These are phyloP conservation scores for Hygrophila difformis DNA, from an alignment of 257 asterid species.

Conservation along the genomic window DNA sequence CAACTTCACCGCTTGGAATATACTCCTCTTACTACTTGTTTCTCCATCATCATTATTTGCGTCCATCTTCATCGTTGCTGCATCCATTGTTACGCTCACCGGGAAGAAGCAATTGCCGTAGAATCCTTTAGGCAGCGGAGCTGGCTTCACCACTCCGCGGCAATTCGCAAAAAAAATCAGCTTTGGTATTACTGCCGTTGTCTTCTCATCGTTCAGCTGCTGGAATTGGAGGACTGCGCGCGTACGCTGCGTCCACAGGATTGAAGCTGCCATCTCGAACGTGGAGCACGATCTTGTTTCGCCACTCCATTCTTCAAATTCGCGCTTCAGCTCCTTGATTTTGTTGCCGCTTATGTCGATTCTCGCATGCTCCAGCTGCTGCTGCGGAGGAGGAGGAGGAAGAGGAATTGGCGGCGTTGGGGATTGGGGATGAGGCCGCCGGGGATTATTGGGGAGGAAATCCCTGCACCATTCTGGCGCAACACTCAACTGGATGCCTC, in stretches of 20 bases:
- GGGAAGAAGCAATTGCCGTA: constrained; percentile 56
- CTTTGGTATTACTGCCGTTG: constrained; percentile 9
- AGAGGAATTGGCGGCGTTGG: constrained; percentile 7
- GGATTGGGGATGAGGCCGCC: constrained; percentile 4
- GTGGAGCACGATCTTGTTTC: constrained; percentile 22
- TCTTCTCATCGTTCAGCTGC: no score
- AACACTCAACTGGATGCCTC: constrained; percentile 25
- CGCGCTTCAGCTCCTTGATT: constrained; percentile 28
- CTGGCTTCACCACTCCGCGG: constrained; percentile 21
- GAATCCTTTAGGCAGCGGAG: constrained; percentile 33
- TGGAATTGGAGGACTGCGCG: constrained; percentile 19
- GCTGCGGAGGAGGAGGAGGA: constrained; percentile 16
- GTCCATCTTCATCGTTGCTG: neutral
- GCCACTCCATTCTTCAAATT: constrained; percentile 18
- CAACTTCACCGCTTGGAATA: constrained; percentile 28
- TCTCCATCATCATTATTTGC: no score
- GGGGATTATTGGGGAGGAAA: constrained; percentile 15
- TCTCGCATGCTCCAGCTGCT: constrained; percentile 30
- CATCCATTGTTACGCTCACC: constrained; percentile 18
- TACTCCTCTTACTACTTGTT: neutral
- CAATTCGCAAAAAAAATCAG: constrained; percentile 51
- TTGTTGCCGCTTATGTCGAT: constrained; percentile 26
- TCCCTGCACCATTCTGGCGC: constrained; percentile 39
- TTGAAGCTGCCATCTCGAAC: constrained; percentile 37
- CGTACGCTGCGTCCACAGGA: constrained; percentile 33